Evolutionary conservation across 768 basidiomycete genomes (phyloP), one percentile per base, ranked within the genome.

Genomic region (Ramaria sp.): DNA sequence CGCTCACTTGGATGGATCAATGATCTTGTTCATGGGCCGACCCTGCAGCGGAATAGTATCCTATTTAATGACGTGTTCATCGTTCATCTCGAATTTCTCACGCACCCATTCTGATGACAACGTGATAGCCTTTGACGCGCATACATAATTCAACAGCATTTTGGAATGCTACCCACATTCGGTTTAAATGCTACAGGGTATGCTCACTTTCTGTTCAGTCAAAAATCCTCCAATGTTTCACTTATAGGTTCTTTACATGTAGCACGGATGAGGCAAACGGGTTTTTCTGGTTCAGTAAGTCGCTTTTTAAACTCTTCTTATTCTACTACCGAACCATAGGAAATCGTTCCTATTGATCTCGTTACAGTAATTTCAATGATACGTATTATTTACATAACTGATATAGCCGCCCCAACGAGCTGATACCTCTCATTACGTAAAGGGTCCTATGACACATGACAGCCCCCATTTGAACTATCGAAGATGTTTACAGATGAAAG

Each of bases 121-220:
- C 28, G 67, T 75, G 13, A 63, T 78, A 58, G 67, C 68, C 5
- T 80, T 80, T 60, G 78, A 79, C 61, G 72, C 77, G 18, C 67
- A 78, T 61, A 56, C 67, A 15, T 76, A 73, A 71, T 79, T 78
- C 66, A 73, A 71, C 59, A 55, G 43, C 9, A 61, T 77, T 7
- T 66, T 80, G 22, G 73, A 58, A 70, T 43, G 68, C 73, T 2
- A 54, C 42, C 24, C 22, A 61, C 10, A 75, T 65, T 59, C 76
- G 75, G 13, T 79, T 79, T 60, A 71, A 72, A 78, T 57, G 70
- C 69, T 1, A 77, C 75, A n/a, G 74, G 74, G 74, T 73, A 55
- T 36, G 67, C 50, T 10, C 24, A 24, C 10, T 49, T 18, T 10
- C 13, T 15, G 24, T 52, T 20, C 42, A 44, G 18, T 12, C 12